Base-by-base conservation (phyloP, 139 green algal genomes). In the Tetradesmus lagerheimii region DNA sequence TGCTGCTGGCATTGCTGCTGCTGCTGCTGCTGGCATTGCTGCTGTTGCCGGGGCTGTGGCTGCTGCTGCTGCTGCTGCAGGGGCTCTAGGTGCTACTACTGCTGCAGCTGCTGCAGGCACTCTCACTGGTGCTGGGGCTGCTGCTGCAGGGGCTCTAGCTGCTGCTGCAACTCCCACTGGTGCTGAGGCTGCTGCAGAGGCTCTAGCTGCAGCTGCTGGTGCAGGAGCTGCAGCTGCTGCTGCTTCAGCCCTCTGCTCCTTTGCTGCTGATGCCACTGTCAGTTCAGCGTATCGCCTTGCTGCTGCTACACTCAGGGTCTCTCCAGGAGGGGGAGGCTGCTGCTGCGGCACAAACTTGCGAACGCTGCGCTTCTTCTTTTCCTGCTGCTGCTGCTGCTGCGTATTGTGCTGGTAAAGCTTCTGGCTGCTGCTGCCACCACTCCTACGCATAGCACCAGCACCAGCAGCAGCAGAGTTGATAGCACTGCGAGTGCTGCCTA, bases 11-110 rank as follows among this genome's bases (percentile, higher is more conserved):
- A 37, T 29, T 71, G 79, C 47, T 50, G 29, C 80, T n/a, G n/a
- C 50, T 53, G 18, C 81, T 87, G 81, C 81, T 78, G 81, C 50
- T 45, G 81, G 18, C 34, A 34, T 16, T 57, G 81, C 34, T 78
- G n/a, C 50, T 57, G 50, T 18, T 18, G 12, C 27, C n/a, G 29
- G n/a, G 53, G 53, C 53, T 14, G 53, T 41, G 27, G 41, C 79
- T 66, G 39, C 79, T 67, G 79, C 15, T 39, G 16, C 25, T 71
- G 79, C 47, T 50, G 29, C 80, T n/a, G n/a, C n/a, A n/a, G n/a
- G n/a, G n/a, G n/a, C n/a, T n/a, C n/a, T n/a, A n/a, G n/a, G n/a
- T n/a, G n/a, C 81, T 87, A 53, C 81, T 78, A 53, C 50, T 45
- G 81, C 34, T 47, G 50, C 31, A 38, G 81, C 34, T 78, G n/a